phyloP scores from a whole-genome alignment of 2,329 filamentous ascomycete genomes.

The Emmonsia crescens region DNA sequence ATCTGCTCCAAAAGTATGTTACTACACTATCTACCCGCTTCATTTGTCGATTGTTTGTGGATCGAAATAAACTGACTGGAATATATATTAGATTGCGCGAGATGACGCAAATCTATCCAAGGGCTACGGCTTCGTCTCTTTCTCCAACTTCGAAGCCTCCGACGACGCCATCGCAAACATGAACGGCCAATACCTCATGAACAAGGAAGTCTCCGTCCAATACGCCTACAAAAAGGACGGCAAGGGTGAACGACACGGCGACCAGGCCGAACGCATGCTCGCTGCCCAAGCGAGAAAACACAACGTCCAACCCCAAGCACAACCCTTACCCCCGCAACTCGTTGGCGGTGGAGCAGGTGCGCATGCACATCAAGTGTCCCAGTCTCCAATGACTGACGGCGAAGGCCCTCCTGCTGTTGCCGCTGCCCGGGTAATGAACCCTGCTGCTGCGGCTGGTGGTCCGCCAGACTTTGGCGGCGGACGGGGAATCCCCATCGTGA shows the following conservation, averaged over 20 bases:
- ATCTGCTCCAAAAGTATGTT: constrained; percentile 65
- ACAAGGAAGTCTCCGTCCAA: constrained; percentile 91
- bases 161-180: constrained; percentile 86
- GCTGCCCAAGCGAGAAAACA: constrained; percentile 89
- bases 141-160: constrained; percentile 83
- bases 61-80: constrained; percentile 14
- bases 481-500: constrained; percentile 30
- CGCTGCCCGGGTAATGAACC: constrained; percentile 17
- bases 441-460: constrained; percentile 18
- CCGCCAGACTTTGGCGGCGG: constrained; percentile 28
- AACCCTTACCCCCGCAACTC: constrained; percentile 64
- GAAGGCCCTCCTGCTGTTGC: constrained; percentile 21
- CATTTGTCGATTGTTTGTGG: background rate
- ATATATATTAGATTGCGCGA: constrained; percentile 50
- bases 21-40: background rate
- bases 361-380: constrained; percentile 20
- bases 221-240: constrained; percentile 99
- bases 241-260: constrained; percentile 90
- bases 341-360: constrained; percentile 38
- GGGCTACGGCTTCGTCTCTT: constrained; percentile 93
- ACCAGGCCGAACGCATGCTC: constrained; percentile 82
- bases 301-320: constrained; percentile 74
- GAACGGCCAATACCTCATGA: constrained; percentile 93
- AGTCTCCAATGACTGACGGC: constrained; percentile 36
- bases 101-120: constrained; percentile 83